Percentiles rank a stretch among this genome's conserved stretches.
These are phyloP conservation scores for Aspergillus sp. DNA, from an alignment of 2,329 filamentous ascomycete species.

Conservation along the genomic window DNA sequence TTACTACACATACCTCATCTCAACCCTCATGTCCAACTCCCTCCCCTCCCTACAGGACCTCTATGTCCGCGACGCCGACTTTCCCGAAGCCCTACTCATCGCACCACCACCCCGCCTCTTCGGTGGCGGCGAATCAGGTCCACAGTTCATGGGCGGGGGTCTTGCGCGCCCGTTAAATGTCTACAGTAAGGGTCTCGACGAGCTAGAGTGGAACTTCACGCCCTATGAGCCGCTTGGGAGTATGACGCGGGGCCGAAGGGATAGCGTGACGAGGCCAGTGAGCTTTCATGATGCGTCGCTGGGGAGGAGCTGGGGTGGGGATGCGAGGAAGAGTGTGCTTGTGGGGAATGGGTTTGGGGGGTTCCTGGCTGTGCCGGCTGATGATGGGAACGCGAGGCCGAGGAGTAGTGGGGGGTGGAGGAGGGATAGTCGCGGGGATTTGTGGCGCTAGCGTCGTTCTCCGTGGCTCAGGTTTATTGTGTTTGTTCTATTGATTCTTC, in stretches of 20 bases:
- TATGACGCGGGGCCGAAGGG: conserved; percentile 39
- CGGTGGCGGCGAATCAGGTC: conserved; percentile 40
- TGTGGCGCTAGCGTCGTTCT: conserved; percentile 40
- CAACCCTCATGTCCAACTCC: conserved; percentile 76
- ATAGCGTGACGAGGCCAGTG: conserved; percentile 50
- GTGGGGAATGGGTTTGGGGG: conserved; percentile 71
- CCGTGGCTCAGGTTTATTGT: too few species aligned
- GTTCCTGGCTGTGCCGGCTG: conserved; percentile 65
- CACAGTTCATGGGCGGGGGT: conserved; percentile 31
- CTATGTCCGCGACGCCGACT: conserved; percentile 83
- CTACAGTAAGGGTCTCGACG: conserved; percentile 69
- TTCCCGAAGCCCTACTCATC: conserved; percentile 78
- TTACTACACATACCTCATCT: conserved; percentile 85
- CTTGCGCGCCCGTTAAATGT: conserved; percentile 65
- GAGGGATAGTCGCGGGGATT: conserved; percentile 41
- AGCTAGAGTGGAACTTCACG: conserved; percentile 71
- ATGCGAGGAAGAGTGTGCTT: conserved; percentile 64
- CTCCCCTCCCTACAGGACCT: conserved; percentile 75
- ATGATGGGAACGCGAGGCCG: conserved; percentile 44
- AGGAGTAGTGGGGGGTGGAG: conserved; percentile 40
- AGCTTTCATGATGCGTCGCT: conserved; percentile 51
- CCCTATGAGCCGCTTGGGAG: conserved; percentile 55
- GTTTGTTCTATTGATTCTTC: background rate
- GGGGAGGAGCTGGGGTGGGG: conserved; percentile 63
- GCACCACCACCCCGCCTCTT: conserved; percentile 66